phyloP scores from a whole-genome alignment of 164 flowering plant species.

The Nelumbo lutea region DNA sequence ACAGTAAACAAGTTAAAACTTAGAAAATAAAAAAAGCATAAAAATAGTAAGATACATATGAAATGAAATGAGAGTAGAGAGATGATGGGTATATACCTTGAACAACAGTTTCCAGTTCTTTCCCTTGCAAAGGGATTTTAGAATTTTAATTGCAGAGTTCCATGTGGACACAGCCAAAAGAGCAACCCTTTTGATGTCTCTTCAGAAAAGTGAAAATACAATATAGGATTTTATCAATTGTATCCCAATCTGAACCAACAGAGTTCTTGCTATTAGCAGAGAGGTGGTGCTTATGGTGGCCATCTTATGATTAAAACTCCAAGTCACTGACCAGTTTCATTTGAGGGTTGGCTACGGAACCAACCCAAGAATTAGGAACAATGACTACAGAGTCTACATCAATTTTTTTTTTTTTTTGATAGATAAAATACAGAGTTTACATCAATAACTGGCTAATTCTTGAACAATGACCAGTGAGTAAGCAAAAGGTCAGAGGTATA shows the following conservation, averaged over 20 bases:
- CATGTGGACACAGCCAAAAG: constrained; percentile 46
- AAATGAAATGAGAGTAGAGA: not conserved
- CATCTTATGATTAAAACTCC: too few relatives aligned
- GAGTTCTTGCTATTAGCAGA: constrained; percentile 3
- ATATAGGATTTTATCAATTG: constrained; percentile 59
- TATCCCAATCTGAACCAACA: constrained; percentile 61
- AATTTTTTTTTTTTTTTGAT: too few relatives aligned
- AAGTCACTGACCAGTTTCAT: too few relatives aligned
- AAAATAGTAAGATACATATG: not conserved
- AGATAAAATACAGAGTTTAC: too few relatives aligned
- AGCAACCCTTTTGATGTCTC: constrained; percentile 48
- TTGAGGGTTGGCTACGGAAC: too few relatives aligned
- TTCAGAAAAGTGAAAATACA: constrained; percentile 61
- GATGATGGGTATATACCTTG: constrained; percentile 40
- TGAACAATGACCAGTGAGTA: not conserved
- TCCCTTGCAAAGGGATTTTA: constrained; percentile 71
- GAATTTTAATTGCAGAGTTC: constrained; percentile 46
- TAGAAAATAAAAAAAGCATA: too few relatives aligned
- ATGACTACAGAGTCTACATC: not conserved
- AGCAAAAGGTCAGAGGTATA: not conserved
- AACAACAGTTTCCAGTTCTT: constrained; percentile 62
- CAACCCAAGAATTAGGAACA: not conserved
- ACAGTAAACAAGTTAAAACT: not conserved
- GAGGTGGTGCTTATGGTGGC: not conserved
- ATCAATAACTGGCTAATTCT: not conserved